phyloP scores from a whole-genome alignment of 2,329 filamentous ascomycete species.

The Xylariaceae sp. region DNA sequence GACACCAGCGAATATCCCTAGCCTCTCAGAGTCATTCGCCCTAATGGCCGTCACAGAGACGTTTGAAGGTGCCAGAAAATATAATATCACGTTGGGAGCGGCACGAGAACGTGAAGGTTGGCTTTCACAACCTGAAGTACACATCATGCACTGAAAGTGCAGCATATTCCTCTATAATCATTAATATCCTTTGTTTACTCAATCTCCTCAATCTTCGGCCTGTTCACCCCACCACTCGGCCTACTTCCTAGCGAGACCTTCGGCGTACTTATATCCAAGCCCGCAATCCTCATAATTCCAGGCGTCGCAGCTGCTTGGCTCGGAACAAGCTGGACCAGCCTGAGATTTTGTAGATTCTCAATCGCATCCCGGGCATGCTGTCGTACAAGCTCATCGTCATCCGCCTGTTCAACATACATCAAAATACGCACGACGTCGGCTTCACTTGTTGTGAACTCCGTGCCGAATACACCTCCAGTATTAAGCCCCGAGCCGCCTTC shows the following conservation, averaged over 20 bases:
- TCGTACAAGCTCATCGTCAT: constrained; percentile 64
- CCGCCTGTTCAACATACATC: constrained; percentile 59
- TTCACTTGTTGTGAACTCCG: constrained; percentile 43
- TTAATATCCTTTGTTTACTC: constrained; percentile 18
- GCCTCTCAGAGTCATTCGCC: too few species aligned
- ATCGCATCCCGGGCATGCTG: constrained; percentile 64
- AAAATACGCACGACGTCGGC: constrained; percentile 60
- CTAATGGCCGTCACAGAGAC: too few species aligned
- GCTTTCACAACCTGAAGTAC: too few species aligned
- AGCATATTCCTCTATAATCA: too few species aligned
- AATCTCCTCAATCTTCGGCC: constrained; percentile 31
- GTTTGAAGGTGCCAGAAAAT: too few species aligned
- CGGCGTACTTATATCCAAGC: constrained; percentile 32
- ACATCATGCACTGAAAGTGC: too few species aligned
- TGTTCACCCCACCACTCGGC: constrained; percentile 13
- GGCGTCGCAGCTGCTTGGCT: constrained; percentile 20
- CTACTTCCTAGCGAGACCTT: constrained; percentile 13
- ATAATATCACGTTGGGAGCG: too few species aligned
- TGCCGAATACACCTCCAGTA: constrained; percentile 45
- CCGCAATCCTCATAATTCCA: constrained; percentile 34
- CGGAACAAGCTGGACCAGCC: constrained; percentile 48
- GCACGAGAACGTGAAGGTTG: too few species aligned
- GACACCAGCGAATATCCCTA: too few species aligned
- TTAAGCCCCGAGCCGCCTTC: background rate
- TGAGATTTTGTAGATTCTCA: constrained; percentile 62